These are phyloP conservation scores for Clitoria ternatea DNA, from an alignment of 306 rosid species.

Conservation along the genomic window DNA sequence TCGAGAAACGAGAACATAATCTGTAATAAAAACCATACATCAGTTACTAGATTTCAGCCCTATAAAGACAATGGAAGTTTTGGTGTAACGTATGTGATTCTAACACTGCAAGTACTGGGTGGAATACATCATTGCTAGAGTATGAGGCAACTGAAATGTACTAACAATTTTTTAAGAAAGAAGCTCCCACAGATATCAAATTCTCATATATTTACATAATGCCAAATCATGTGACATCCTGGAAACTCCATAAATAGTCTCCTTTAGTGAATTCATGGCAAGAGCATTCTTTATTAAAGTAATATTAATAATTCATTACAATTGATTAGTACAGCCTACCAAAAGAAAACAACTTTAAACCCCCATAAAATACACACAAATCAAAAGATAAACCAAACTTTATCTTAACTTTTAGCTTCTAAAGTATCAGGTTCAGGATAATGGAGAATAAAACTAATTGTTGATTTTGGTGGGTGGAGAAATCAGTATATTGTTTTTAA, in stretches of 20 bases:
- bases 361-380: background rate
- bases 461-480: background rate
- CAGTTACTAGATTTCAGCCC: background rate
- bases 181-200: background rate
- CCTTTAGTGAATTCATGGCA: background rate
- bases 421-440: background rate
- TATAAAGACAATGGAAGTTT: background rate
- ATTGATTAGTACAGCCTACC: background rate
- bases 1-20: constrained; percentile 82
- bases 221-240: background rate
- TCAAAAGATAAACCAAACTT: background rate
- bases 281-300: background rate
- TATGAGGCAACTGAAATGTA: background rate
- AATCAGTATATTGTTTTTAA: constrained; percentile 1
- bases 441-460: background rate
- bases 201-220: background rate
- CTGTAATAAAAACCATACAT: constrained; percentile 40
- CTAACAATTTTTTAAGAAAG: background rate
- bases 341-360: background rate
- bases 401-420: background rate
- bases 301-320: background rate
- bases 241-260: background rate
- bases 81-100: background rate
- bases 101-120: background rate
- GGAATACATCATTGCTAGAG: background rate